Evolutionary conservation across 1,139 yeast genomes (phyloP), one percentile per base, ranked within the genome.

Genomic region (Ogataea hybrid): DNA sequence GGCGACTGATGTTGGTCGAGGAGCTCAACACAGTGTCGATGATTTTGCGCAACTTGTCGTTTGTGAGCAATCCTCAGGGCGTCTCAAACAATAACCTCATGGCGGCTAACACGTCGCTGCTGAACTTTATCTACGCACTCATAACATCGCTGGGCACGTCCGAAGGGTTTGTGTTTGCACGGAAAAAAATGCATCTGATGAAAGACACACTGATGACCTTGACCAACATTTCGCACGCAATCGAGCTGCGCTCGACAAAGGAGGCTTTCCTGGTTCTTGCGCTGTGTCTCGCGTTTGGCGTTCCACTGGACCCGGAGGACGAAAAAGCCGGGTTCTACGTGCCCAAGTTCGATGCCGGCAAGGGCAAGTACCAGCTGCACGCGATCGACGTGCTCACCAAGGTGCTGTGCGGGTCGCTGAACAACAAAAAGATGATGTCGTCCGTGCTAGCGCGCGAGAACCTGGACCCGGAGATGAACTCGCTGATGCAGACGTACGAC

Each of bases 331-430:
- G 51, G 8, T 56, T 72, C 6, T 58, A 67, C 10, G 77, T 85
- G 42, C 79, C 85, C 3, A 77, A 75, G 42, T 83, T 79, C 43
- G 71, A 74, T 29, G 75, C 87, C 10, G 71, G 75, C 12, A 64
- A 74, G 11, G 83, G 86, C 56, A 79, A 87, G 41, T 92, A 88
- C 55, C 78, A 89, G 53, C 77, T 83, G 0, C 86, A 79, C 59
- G 94, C 92, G 8, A 75, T 89, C 35, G 97, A 92, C 65, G 77
- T 85, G 0, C 67, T 90, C 27, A 84, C 96, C 11, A 90, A 90
- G 60, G 63, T 88, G 7, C 62, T 89, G 32, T 94, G 92, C 6
- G 72, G 95, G 27, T 95, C 86, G 44, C 81, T 85, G 1, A 85
- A 88, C 27, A 89, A 89, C 53, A 69, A 85, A 44, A 68, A 75